These are phyloP conservation scores for Leptographium lundbergii DNA, from an alignment of 2,329 filamentous ascomycete species.

Conservation along the genomic window DNA sequence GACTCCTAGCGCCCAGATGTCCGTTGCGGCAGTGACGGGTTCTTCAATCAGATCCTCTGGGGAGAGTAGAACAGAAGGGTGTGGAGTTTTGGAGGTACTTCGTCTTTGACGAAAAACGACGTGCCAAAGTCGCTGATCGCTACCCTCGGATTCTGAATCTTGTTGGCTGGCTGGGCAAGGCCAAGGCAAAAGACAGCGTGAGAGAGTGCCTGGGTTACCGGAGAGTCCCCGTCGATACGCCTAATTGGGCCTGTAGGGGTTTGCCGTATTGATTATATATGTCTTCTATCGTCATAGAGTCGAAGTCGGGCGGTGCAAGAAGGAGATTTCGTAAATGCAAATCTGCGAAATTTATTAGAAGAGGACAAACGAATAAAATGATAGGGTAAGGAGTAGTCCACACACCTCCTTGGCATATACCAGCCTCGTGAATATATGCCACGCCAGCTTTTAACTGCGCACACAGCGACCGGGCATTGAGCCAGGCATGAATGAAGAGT, in stretches of 20 bases:
- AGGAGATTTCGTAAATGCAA: background rate
- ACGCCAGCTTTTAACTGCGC: no score
- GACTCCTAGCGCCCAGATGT: background rate
- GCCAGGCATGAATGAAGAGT: no score
- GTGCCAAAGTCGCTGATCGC: background rate
- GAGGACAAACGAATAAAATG: background rate
- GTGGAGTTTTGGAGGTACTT: background rate
- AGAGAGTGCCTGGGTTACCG: background rate
- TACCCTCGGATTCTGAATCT: background rate
- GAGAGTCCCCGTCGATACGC: background rate
- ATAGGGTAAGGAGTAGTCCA: background rate
- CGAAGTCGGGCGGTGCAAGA: background rate
- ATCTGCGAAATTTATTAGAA: background rate
- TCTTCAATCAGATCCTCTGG: background rate
- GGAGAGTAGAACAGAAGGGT: background rate
- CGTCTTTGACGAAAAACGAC: background rate
- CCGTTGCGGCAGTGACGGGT: background rate
- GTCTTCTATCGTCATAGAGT: background rate
- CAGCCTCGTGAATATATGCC: background rate
- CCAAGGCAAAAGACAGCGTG: background rate
- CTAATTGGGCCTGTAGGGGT: background rate
- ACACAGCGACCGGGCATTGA: no score
- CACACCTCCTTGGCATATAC: background rate
- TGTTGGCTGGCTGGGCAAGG: background rate
- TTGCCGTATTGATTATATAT: background rate